Percentiles rank a stretch among this genome's conserved stretches.
Conservation (phyloP, 768 basidiomycete genomes). For the Hysterangium stoloniferum region DNA sequence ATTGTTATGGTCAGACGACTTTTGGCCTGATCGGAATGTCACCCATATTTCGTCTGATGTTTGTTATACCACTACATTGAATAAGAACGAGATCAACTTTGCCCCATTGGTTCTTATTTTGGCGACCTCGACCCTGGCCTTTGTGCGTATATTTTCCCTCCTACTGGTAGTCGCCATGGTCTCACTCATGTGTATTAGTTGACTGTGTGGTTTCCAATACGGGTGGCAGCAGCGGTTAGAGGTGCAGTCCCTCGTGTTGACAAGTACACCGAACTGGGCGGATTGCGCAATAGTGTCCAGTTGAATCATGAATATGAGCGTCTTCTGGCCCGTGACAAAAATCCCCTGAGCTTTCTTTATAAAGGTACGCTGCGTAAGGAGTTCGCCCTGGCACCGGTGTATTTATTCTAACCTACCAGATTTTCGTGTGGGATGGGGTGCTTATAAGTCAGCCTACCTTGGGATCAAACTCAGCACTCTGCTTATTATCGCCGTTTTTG, state of each 20-base stretch:
- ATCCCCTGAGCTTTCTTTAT: slow-evolving; percentile 67
- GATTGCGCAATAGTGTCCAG: slow-evolving; percentile 43
- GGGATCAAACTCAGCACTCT: slow-evolving; percentile 63
- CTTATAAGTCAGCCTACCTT: slow-evolving; percentile 58
- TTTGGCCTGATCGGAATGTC: slow-evolving; percentile 65
- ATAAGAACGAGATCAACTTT: slow-evolving; percentile 57
- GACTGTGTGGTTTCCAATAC: slow-evolving; percentile 63
- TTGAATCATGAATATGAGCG: slow-evolving; percentile 67
- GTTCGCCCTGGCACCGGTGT: no score
- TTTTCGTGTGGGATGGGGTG: slow-evolving; percentile 62
- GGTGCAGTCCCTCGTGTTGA: slow-evolving; percentile 58
- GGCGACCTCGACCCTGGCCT: slow-evolving; percentile 40
- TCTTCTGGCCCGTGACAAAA: slow-evolving; percentile 51
- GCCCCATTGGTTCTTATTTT: slow-evolving; percentile 57
- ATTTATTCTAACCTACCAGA: slow-evolving; percentile 30
- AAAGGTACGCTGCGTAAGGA: slow-evolving; percentile 40
- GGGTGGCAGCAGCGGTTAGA: slow-evolving; percentile 47
- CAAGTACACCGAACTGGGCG: slow-evolving; percentile 63
- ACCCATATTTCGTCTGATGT: slow-evolving; percentile 61
- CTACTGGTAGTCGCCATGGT: background rate
- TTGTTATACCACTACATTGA: slow-evolving; percentile 77
- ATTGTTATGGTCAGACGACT: slow-evolving; percentile 68
- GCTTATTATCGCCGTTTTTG: slow-evolving; percentile 55
- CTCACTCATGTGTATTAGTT: slow-evolving; percentile 36
- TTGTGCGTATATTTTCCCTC: slow-evolving; percentile 33